Base-by-base conservation (phyloP, 352 stramenopile genomes). In the Lagenidium sp. region DNA sequence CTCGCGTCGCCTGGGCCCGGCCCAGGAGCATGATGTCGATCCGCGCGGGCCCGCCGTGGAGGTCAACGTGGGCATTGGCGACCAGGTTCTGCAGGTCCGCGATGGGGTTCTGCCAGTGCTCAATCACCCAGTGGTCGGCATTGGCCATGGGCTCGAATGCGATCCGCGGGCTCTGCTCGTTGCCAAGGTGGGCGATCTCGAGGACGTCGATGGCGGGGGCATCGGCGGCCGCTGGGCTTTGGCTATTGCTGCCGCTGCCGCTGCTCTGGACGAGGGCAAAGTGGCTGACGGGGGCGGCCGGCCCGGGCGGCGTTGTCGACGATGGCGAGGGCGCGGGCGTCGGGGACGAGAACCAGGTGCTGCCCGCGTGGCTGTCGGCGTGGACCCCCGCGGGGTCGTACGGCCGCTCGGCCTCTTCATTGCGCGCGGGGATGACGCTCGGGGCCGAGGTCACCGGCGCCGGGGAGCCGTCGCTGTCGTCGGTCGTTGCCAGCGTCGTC, bases 101-200 rank as follows among this genome's bases (percentile, higher is more conserved):
- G 41, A 60, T 36, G 25, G 53, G 53, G 31, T 60, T 30, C 4
- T 60, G 45, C 53, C 53, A 60, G 18, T 55, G 44, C 26, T 42
- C 26, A 1, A 60, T 36, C 44, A 40, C 19, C 53, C 53, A 60
- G 15, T 10, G n/a, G 13, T 12, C 32, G 23, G 35, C 47, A 41
- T 55, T 41, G 46, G 36, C 50, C 29, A 60, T 50, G 3, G 53
- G 45, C 23, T 47, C 45, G 35, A 60, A 60, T 41, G 46, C 29
- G 7, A 60, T 38, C 21, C 41, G 38, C 41, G 45, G 53, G 32
- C 41, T 35, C 16, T 54, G 6, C 3, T 20, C 35, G 19, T 25
- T 28, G n/a, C 36, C 13, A 3, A 35, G 32, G 13, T 28, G 40
- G 21, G 46, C 42, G 31, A 60, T 55, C 42, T 60, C 53, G 21